Base-by-base conservation (phyloP, 495 filamentous ascomycete species). In the Penicillium malachiteum region DNA sequence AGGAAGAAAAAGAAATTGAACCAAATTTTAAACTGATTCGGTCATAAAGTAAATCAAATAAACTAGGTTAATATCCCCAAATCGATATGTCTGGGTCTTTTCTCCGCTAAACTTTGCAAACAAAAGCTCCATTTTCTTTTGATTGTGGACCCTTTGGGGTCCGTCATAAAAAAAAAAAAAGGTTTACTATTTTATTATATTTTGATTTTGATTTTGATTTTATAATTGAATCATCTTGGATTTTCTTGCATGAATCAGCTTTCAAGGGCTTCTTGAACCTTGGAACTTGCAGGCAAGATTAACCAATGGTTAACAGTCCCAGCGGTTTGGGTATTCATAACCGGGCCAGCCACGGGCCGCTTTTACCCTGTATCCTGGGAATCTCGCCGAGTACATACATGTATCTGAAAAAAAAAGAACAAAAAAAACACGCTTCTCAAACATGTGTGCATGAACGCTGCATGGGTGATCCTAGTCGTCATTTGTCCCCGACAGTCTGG, bases 281-380 rank as follows among this genome's bases (percentile, higher is more conserved):
- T n/a, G n/a, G 21, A 26, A 26, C 21, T 50, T 18, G 35, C 35
- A 50, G 47, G 16, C 31, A 16, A 34, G 57, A 58, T 60, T 45
- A 33, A 16, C 64, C 64, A 66, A 66, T 66, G 12, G 46, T 34
- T n/a, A 38, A 10, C 1, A 17, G 52, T 61, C 14, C 64, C 64
- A 64, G 35, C 35, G 5, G 8, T 37, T 43, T 59, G 64, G 63
- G 57, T 61, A 66, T 61, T 59, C 34, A 46, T 53, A 59, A 59
- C 61, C 55, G 46, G 54, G 31, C 53, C 39, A 66, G 51, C 56
- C 57, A 60, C 55, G 55, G 60, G 45, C 49, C 62, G 44, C 40
- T 40, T 56, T 49, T 39, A 52, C 34, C 59, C 55, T 54, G 41
- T 50, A 38, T 50, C 37, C 55, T 63, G 57, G 60, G 49, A 56